Conservation (phyloP, 805 yeast species). For the Wickerhamomyces xylosicus region DNA sequence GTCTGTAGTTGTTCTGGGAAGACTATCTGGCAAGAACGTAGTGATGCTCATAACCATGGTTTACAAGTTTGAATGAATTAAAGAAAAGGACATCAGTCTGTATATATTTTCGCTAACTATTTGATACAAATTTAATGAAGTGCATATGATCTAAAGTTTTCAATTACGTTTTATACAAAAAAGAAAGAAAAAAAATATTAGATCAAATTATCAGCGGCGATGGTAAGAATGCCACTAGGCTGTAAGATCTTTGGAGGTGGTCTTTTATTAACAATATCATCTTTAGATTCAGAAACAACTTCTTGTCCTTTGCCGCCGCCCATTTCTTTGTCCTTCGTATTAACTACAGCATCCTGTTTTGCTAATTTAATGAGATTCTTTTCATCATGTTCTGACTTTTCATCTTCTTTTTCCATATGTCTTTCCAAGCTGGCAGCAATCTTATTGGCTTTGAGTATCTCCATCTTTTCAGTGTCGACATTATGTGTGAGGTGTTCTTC, state of each 20-base stretch:
- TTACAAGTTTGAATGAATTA: conserved; percentile 19
- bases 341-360: background rate
- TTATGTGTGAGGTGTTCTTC: background rate
- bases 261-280: too few relatives aligned
- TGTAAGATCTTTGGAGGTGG: too few relatives aligned
- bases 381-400: conserved; percentile 18
- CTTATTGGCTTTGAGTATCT: background rate
- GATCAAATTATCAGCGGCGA: too few relatives aligned
- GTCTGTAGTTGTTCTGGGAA: conserved; percentile 94
- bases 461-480: background rate
- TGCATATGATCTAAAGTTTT: too few relatives aligned
- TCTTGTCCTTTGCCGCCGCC: background rate
- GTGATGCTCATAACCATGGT: conserved; percentile 61
- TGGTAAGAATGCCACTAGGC: too few relatives aligned
- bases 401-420: conserved; percentile 4
- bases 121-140: too few relatives aligned
- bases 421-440: background rate
- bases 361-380: conserved; percentile 3
- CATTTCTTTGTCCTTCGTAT: background rate
- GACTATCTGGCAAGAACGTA: conserved; percentile 91
- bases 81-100: conserved; percentile 1
- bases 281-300: too few relatives aligned
- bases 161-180: too few relatives aligned
- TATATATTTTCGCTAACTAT: too few relatives aligned
- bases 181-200: background rate